These are phyloP conservation scores for Xylaria sp. DNA, from an alignment of 2,329 filamentous ascomycete species.

Conservation along the genomic window DNA sequence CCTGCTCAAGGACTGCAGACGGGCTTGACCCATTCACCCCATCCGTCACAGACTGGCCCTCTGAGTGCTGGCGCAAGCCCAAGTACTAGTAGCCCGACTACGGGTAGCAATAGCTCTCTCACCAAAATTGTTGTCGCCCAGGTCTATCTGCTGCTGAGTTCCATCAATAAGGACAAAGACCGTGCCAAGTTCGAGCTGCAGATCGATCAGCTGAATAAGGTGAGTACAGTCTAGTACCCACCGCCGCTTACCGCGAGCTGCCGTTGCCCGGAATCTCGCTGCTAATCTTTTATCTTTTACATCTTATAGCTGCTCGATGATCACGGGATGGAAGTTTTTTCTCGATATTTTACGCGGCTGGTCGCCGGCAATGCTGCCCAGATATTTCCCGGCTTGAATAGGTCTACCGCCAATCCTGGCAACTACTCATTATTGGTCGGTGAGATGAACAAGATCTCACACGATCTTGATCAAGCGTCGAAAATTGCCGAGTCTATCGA, in stretches of 20 bases:
- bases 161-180: conserved; percentile 93
- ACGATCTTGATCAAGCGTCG: conserved; percentile 81
- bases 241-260: neutral
- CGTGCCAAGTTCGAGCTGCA: conserved; percentile 92
- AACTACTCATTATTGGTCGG: conserved; percentile 84
- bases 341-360: conserved; percentile 93
- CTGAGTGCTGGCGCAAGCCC: conserved; percentile 70
- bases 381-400: conserved; percentile 84
- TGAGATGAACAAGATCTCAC: conserved; percentile 87
- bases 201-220: conserved; percentile 91
- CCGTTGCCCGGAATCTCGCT: neutral
- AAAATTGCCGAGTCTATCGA: conserved; percentile 96
- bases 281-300: conserved; percentile 12
- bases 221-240: conserved; percentile 55
- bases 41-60: conserved; percentile 66
- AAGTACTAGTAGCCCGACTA: conserved; percentile 68
- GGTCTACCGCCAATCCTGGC: conserved; percentile 77
- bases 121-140: conserved; percentile 96
- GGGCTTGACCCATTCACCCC: conserved; percentile 64
- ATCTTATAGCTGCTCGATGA: conserved; percentile 85
- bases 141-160: conserved; percentile 92
- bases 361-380: conserved; percentile 90
- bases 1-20: conserved; percentile 67
- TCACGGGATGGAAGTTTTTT: conserved; percentile 98
- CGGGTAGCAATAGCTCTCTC: conserved; percentile 70